Conservation (phyloP, 306 rosid genomes). For the Crotalaria pallida region DNA sequence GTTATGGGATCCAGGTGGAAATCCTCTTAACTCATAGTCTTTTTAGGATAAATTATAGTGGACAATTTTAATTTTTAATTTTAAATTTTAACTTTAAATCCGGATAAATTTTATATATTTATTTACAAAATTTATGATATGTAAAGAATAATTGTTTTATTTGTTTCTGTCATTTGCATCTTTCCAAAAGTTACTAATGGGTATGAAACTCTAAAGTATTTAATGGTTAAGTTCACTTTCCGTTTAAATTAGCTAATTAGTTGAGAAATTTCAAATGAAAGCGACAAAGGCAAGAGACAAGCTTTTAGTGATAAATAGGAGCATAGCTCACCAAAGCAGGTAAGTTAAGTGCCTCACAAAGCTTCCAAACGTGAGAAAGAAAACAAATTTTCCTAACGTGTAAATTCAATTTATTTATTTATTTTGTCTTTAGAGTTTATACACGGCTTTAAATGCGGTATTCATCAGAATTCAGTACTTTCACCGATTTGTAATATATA, state of each 20-base stretch:
- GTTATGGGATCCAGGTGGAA: no score
- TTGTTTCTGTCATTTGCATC: background rate
- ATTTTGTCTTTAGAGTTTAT: background rate
- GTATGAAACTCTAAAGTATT: background rate
- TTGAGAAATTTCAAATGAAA: background rate
- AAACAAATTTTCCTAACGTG: background rate
- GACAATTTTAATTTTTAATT: no score
- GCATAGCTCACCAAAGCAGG: background rate
- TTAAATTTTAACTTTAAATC: no score
- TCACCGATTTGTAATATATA: no score
- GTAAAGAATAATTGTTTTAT: background rate
- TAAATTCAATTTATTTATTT: no score
- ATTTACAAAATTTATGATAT: no score
- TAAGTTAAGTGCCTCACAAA: background rate
- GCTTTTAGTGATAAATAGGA: background rate
- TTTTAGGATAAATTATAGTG: no score
- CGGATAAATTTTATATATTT: no score
- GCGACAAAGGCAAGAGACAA: background rate
- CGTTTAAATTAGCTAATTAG: background rate
- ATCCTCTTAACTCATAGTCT: no score
- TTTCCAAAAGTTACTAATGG: background rate
- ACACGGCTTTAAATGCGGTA: background rate
- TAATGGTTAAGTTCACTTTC: background rate
- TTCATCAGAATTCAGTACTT: background rate
- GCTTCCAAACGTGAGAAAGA: conserved; percentile 1